A percentile compares a stretch with the other conserved stretches of the same genome.
Conservation (phyloP, 2,329 filamentous ascomycete genomes). For the Rhynchosporium graminicola region DNA sequence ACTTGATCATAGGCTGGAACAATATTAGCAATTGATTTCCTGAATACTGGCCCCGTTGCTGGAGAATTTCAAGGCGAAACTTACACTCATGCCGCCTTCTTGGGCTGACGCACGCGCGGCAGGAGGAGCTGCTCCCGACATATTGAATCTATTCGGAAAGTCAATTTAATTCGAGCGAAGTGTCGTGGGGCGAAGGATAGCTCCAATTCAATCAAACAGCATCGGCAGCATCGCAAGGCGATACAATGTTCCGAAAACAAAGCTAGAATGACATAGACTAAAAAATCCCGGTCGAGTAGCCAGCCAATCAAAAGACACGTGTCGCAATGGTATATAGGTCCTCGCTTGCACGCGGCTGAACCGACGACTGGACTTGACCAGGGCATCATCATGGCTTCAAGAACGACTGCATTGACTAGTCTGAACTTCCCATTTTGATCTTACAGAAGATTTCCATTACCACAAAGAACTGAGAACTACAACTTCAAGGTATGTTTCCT, state of each 20-base stretch:
- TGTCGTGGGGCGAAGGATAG: not conserved
- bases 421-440: no score
- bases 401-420: no score
- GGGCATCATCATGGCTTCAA: no score
- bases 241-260: not conserved
- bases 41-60: no score
- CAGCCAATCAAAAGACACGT: slow-evolving; percentile 22
- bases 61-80: slow-evolving; percentile 11
- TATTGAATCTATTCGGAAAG: slow-evolving; percentile 31
- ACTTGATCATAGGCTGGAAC: slow-evolving; percentile 39
- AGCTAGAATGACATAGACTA: slow-evolving; percentile 14
- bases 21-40: slow-evolving; percentile 4
- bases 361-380: not conserved
- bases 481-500: no score
- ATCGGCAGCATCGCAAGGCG: not conserved
- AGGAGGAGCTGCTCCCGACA: slow-evolving; percentile 39
- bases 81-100: slow-evolving; percentile 39
- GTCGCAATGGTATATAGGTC: not conserved
- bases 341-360: slow-evolving; percentile 17
- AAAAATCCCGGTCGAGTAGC: not conserved
- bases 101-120: slow-evolving; percentile 37
- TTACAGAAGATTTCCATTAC: no score
- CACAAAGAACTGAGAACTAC: no score
- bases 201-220: not conserved
- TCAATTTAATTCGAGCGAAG: slow-evolving; percentile 9